Base-by-base conservation (phyloP, 2,329 filamentous ascomycete species). In the Chrysosporium keratinophilum region DNA sequence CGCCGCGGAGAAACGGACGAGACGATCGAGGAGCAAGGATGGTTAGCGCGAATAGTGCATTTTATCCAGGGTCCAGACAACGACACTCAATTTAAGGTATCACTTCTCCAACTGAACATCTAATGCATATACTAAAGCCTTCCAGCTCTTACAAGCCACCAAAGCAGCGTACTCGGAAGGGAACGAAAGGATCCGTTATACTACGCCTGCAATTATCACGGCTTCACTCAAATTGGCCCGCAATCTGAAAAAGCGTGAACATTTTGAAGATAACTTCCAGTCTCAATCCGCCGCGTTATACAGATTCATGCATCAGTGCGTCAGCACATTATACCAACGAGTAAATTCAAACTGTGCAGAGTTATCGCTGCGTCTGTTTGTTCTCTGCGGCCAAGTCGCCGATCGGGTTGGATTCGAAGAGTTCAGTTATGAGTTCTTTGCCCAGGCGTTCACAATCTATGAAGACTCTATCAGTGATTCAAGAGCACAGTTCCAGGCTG, bases 401-500 rank as follows among this genome's bases (percentile, higher is more conserved):
- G 90, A 96, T 63, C 84, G 93, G 69, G 88, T 83, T 10, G 87
- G 86, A 1, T 94, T 95, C 61, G 91, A 98, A 67, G 93, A 98
- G 71, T 88, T 95, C 41, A 87, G 89, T 10, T 98, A 98, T 68
- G 93, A 98, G 67, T 98, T 94, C 74, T 97, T 96, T 63, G 93
- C 93, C 0, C 93, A 98, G 69, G 91, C 93, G 0, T 98, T 98
- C 63, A 97, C 91, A 0, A 88, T 97, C 7, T 98, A 98, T 66
- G 93, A 98, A 67, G 93, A 98, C 69, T 85, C 88, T 0, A 87
- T 98, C 59, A 93, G 88, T 57, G 94, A 98, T 68, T 95, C 89
- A 14, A 85, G 94, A 68, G 91, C 90, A 12, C 93, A 98, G 68
- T 98, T 97, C 75, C 93, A 98, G 72, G 91, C 93, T 1, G 93